Percentiles rank a stretch among this genome's conserved stretches.
Evolutionary conservation across 2,329 filamentous ascomycete genomes (phyloP).

Genomic region (Arachnopeziza araneosa): DNA sequence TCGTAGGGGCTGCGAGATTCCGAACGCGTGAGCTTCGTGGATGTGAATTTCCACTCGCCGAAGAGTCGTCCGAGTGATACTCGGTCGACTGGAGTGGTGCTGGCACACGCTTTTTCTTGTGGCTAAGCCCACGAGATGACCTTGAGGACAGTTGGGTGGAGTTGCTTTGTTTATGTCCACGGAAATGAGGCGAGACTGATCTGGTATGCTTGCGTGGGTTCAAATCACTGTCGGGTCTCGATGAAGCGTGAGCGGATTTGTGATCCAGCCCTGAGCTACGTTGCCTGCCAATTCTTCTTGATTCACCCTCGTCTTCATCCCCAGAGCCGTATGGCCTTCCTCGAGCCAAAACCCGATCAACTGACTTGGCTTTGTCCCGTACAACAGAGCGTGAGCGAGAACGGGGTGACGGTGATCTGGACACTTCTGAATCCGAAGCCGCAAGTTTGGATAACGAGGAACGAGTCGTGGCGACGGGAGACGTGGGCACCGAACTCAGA

Average conservation of each 20-base stretch:
- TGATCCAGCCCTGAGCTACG: conserved; percentile 23
- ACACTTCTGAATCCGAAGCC: conserved; percentile 50
- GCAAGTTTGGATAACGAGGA: conserved; percentile 31
- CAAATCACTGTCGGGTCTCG: conserved; percentile 12
- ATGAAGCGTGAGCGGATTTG: conserved; percentile 19
- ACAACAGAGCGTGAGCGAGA: conserved; percentile 15
- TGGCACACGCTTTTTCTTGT: conserved; percentile 58
- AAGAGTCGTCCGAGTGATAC: conserved; percentile 64
- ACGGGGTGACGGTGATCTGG: conserved; percentile 28
- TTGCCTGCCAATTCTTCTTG: conserved; percentile 17
- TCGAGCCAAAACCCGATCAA: conserved; percentile 28
- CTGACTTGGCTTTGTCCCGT: conserved; percentile 34
- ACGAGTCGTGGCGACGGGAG: conserved; percentile 35
- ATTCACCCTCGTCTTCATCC: conserved; percentile 24
- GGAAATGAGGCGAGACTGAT: conserved; percentile 55
- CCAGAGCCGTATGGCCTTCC: conserved; percentile 38
- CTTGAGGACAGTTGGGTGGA: conserved; percentile 58
- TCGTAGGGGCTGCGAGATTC: conserved; percentile 49
- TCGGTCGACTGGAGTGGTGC: conserved; percentile 56
- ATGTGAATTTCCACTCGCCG: conserved; percentile 53
- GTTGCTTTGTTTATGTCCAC: conserved; percentile 55
- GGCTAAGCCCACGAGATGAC: conserved; percentile 47
- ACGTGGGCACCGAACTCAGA: conserved; percentile 53
- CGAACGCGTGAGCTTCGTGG: conserved; percentile 53
- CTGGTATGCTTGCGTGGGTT: conserved; percentile 22